A percentile compares a stretch with the other conserved stretches of the same genome.
phyloP scores from a whole-genome alignment of 192 early-diverging fungal species.

The Paraglomus occultum region DNA sequence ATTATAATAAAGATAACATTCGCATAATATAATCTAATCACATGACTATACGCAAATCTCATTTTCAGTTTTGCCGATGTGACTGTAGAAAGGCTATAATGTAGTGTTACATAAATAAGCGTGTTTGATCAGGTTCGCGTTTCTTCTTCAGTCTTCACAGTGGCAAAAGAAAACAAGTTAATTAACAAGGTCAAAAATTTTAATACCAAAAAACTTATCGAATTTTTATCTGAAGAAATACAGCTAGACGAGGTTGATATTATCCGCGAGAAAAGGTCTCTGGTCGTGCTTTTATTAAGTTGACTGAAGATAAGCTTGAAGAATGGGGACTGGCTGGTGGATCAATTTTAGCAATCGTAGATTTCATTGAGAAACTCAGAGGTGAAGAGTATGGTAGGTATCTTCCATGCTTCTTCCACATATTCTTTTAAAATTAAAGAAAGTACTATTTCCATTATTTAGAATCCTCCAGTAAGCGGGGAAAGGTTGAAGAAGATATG shows the following conservation, averaged over 20 bases:
- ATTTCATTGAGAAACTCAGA: conserved; percentile 16
- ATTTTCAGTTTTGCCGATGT: too few relatives aligned
- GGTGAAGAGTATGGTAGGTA: conserved; percentile 7
- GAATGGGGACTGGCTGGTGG: neutral
- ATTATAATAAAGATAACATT: too few relatives aligned
- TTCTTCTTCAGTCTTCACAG: too few relatives aligned
- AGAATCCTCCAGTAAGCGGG: conserved; percentile 1
- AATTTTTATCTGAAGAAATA: too few relatives aligned
- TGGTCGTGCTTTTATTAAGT: conserved; percentile 14
- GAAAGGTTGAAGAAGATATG: neutral
- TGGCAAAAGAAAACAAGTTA: too few relatives aligned
- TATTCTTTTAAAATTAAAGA: neutral
- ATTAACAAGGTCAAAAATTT: too few relatives aligned
- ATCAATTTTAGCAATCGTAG: neutral
- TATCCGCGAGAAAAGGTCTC: conserved; percentile 15
- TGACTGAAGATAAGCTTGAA: neutral
- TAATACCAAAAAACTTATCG: too few relatives aligned
- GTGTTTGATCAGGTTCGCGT: too few relatives aligned
- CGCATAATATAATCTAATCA: too few relatives aligned
- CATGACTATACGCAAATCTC: too few relatives aligned
- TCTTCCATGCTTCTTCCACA: conserved; percentile 1
- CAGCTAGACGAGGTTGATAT: conserved; percentile 29
- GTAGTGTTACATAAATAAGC: too few relatives aligned
- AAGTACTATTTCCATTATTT: conserved; percentile 1
- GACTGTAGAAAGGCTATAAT: too few relatives aligned